Percentiles rank a stretch among this genome's conserved stretches.
These are phyloP conservation scores for Vachellia collinsii DNA, from an alignment of 306 rosid genomes.

Conservation along the genomic window DNA sequence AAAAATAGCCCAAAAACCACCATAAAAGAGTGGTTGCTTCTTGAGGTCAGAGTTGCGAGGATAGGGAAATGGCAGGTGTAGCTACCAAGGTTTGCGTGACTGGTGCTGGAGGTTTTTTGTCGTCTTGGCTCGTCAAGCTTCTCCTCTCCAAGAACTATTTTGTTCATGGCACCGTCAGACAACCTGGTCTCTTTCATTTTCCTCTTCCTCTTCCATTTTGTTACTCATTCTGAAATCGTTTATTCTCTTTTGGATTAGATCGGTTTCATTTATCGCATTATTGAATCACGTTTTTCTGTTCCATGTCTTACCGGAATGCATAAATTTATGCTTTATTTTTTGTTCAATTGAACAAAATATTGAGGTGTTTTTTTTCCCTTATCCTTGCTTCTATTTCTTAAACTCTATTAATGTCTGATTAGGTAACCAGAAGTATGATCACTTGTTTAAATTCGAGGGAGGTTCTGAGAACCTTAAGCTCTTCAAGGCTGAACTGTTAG, in stretches of 20 bases:
- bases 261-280: not conserved
- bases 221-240: not conserved
- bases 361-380: not conserved
- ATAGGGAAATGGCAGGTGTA: not conserved
- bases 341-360: not conserved
- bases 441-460: constrained; percentile 38
- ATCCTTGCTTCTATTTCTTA: not conserved
- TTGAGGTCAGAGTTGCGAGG: no score
- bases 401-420: not conserved
- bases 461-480: constrained; percentile 51
- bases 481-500: constrained; percentile 49
- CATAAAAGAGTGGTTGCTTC: no score
- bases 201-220: not conserved
- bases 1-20: no score
- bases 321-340: not conserved
- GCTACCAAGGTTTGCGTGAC: constrained; percentile 48
- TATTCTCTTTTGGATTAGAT: not conserved
- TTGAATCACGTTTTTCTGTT: not conserved
- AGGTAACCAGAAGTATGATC: constrained; percentile 48
- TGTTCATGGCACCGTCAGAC: constrained; percentile 74
- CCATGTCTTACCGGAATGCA: not conserved
- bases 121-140: constrained; percentile 67
- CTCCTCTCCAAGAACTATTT: constrained; percentile 67
- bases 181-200: constrained; percentile 48
- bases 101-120: constrained; percentile 24